Conservation (phyloP, 2,329 filamentous ascomycete genomes). For the Teratosphaeria epicoccoides region DNA sequence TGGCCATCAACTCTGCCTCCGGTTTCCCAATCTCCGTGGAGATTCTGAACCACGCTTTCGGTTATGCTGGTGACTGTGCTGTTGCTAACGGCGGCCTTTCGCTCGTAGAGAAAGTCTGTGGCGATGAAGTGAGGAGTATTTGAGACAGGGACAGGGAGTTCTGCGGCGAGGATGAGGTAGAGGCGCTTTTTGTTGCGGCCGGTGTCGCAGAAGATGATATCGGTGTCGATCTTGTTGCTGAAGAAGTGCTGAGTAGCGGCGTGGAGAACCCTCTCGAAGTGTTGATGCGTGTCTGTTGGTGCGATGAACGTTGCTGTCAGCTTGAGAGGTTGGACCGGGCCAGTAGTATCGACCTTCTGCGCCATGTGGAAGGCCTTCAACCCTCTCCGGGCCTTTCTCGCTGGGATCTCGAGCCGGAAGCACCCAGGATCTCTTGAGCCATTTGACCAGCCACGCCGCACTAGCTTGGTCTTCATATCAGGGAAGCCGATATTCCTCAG, state of each 20-base stretch:
- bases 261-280: conserved; percentile 9
- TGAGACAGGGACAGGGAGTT: conserved; percentile 23
- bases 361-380: conserved; percentile 12
- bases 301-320: conserved; percentile 29
- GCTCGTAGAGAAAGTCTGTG: conserved; percentile 40
- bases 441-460: conserved; percentile 44
- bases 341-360: not conserved
- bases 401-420: conserved; percentile 40
- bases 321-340: conserved; percentile 7
- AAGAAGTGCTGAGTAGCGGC: conserved; percentile 9
- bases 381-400: conserved; percentile 16
- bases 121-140: conserved; percentile 34
- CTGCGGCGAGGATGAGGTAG: conserved; percentile 44
- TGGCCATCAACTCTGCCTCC: conserved; percentile 43
- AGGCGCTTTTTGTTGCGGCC: conserved; percentile 23
- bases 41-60: conserved; percentile 33
- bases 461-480: conserved; percentile 31
- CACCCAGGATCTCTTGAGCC: conserved; percentile 38
- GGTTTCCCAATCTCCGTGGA: conserved; percentile 37
- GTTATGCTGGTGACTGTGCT: conserved; percentile 26
- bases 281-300: conserved; percentile 24
- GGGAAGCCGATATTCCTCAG: conserved; percentile 42
- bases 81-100: conserved; percentile 18
- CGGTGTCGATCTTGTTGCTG: conserved; percentile 2
- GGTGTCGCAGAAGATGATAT: conserved; percentile 13